Conservation (phyloP, 2,329 filamentous ascomycete genomes). For the Penicillium oxalicum region DNA sequence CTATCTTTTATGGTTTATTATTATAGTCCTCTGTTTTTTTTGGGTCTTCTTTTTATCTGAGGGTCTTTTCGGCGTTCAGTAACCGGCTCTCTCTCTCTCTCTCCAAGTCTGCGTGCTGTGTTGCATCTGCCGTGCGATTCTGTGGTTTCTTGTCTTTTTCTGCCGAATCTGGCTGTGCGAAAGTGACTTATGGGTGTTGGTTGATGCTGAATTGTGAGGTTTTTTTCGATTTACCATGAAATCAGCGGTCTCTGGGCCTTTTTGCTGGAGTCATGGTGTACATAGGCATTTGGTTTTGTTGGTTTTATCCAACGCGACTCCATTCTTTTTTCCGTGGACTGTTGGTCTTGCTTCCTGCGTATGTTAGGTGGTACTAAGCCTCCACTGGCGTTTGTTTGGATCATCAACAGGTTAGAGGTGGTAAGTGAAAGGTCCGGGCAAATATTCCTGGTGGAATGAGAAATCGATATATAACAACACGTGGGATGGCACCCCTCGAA, state of each 20-base stretch:
- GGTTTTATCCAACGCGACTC: slow-evolving; percentile 1
- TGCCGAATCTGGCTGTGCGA: not conserved
- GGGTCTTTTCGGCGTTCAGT: no score
- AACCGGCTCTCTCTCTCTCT: no score
- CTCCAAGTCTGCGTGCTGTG: not conserved
- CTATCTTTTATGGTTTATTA: no score
- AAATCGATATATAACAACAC: no score
- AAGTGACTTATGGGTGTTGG: slow-evolving; percentile 4
- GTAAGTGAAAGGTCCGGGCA: no score
- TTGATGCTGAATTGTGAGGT: not conserved
- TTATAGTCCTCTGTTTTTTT: no score
- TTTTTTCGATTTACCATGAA: slow-evolving; percentile 11
- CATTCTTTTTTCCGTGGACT: slow-evolving; percentile 2
- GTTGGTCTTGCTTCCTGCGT: not conserved
- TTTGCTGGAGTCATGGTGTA: slow-evolving; percentile 8
- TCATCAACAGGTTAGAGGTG: no score
- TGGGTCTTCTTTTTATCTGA: no score
- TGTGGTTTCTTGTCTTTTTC: slow-evolving; percentile 10
- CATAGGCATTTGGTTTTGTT: slow-evolving; percentile 11
- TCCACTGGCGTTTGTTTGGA: no score
- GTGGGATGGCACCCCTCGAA: no score
- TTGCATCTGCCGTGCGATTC: slow-evolving; percentile 15
- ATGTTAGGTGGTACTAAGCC: not conserved
- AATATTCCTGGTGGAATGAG: no score
- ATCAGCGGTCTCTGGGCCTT: slow-evolving; percentile 6